Evolutionary conservation across 2,329 filamentous ascomycete genomes (phyloP).

Genomic region (Penicillium sp.): DNA sequence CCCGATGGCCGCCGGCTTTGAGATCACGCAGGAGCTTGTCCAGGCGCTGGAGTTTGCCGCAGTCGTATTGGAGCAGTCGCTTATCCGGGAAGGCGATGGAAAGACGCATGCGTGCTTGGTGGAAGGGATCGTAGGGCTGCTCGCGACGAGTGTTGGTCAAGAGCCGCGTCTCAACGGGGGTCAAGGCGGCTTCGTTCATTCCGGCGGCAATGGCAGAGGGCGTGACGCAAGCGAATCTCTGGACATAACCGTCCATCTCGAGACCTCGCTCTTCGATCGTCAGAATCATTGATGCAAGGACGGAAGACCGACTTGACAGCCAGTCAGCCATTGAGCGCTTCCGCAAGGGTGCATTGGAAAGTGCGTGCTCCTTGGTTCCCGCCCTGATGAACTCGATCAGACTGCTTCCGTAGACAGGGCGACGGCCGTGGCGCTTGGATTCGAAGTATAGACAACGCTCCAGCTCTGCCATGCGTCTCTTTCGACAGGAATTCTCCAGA

Average conservation of each 20-base stretch:
- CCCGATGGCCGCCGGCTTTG: slow-evolving; percentile 87
- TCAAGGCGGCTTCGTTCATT: slow-evolving; percentile 68
- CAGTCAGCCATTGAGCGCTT: slow-evolving; percentile 69
- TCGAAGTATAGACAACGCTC: slow-evolving; percentile 82
- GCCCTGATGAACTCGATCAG: slow-evolving; percentile 75
- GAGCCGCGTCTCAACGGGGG: slow-evolving; percentile 58
- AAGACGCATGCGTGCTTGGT: slow-evolving; percentile 86
- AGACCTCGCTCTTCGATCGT: slow-evolving; percentile 73
- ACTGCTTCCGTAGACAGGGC: slow-evolving; percentile 77
- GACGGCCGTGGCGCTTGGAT: slow-evolving; percentile 74
- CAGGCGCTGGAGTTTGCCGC: slow-evolving; percentile 89
- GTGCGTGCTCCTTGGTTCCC: slow-evolving; percentile 60
- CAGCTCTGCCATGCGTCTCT: slow-evolving; percentile 73
- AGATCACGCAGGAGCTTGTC: slow-evolving; percentile 83
- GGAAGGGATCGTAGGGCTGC: slow-evolving; percentile 75
- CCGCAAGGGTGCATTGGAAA: slow-evolving; percentile 61
- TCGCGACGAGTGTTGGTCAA: slow-evolving; percentile 52
- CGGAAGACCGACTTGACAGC: slow-evolving; percentile 69
- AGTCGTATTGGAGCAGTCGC: slow-evolving; percentile 94
- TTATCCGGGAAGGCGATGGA: slow-evolving; percentile 98
- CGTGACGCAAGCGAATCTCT: slow-evolving; percentile 90
- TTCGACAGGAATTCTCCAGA: slow-evolving; percentile 70
- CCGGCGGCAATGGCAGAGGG: slow-evolving; percentile 84
- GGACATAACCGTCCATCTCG: slow-evolving; percentile 71
- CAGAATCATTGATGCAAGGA: slow-evolving; percentile 62